phyloP scores from a whole-genome alignment of 2,329 filamentous ascomycete species.

The Fusarium hostae region DNA sequence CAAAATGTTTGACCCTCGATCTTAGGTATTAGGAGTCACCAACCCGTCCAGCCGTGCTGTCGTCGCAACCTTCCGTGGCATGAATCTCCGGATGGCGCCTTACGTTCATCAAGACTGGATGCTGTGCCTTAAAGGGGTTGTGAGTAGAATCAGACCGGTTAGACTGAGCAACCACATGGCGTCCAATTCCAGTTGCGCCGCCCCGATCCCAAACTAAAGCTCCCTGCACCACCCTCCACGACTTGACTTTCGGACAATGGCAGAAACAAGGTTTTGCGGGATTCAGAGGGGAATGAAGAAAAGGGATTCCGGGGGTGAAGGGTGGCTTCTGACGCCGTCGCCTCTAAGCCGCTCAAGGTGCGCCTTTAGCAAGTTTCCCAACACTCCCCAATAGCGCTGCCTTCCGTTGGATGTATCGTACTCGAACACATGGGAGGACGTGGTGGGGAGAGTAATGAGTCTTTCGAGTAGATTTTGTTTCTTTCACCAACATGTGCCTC shows the following conservation, averaged over 20 bases:
- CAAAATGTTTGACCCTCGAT: background rate
- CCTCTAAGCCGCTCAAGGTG: background rate
- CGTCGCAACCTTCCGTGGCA: background rate
- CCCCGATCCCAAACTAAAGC: conserved; percentile 17
- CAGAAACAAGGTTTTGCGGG: conserved; percentile 39
- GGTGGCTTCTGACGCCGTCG: conserved; percentile 26
- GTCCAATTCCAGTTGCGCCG: conserved; percentile 14
- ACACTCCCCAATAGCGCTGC: conserved; percentile 36
- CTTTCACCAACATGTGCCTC: background rate
- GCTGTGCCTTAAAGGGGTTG: conserved; percentile 6
- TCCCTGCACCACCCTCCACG: conserved; percentile 36
- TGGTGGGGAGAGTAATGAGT: conserved; percentile 32
- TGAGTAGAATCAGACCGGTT: background rate
- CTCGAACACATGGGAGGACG: conserved; percentile 40
- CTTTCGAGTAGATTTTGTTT: conserved; percentile 17
- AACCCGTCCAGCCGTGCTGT: background rate
- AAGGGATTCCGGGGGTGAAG: conserved; percentile 20
- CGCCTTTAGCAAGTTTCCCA: conserved; percentile 24
- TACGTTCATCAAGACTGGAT: background rate
- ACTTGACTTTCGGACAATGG: conserved; percentile 17
- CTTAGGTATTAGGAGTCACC: background rate
- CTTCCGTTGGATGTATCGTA: conserved; percentile 27
- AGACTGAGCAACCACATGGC: conserved; percentile 17
- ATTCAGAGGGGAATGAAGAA: conserved; percentile 30
- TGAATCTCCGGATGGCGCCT: background rate